Conservation (phyloP, 2,329 filamentous ascomycete species). For the Cladosporium halotolerans region DNA sequence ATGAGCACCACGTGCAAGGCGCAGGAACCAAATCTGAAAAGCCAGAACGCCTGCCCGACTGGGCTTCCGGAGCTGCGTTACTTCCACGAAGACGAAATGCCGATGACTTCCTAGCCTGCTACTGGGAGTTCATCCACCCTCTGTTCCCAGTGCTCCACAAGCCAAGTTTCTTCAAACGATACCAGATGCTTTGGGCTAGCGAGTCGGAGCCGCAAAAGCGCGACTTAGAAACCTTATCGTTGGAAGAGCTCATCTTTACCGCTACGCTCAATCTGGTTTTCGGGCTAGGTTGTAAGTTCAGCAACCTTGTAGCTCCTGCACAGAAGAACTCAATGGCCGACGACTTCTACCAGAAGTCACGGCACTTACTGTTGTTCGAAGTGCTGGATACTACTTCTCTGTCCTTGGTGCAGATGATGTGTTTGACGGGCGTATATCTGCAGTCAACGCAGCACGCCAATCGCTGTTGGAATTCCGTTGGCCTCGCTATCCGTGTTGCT, state of each 20-base stretch:
- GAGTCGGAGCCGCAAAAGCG: constrained; percentile 4
- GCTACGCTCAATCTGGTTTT: constrained; percentile 23
- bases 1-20: background rate
- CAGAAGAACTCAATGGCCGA: constrained; percentile 21
- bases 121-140: constrained; percentile 24
- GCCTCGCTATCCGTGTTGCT: constrained; percentile 52
- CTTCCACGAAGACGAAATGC: constrained; percentile 21
- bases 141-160: constrained; percentile 24
- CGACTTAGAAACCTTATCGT: constrained; percentile 10
- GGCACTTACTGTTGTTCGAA: constrained; percentile 22
- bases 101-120: constrained; percentile 23
- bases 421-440: constrained; percentile 20
- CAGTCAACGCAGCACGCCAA: constrained; percentile 23
- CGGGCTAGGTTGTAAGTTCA: constrained; percentile 23
- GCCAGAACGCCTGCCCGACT: constrained; percentile 5
- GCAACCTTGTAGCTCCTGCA: constrained; percentile 17
- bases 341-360: constrained; percentile 24
- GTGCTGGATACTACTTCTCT: constrained; percentile 23
- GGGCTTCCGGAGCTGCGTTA: constrained; percentile 9
- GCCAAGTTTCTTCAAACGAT: constrained; percentile 21
- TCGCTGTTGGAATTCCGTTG: constrained; percentile 24
- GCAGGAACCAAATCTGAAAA: constrained; percentile 8
- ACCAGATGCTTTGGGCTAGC: constrained; percentile 18
- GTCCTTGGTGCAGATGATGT: constrained; percentile 21
- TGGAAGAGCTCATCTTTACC: constrained; percentile 22